Evolutionary conservation across 2,329 filamentous ascomycete genomes (phyloP).

Genomic region (Alternaria triticina): DNA sequence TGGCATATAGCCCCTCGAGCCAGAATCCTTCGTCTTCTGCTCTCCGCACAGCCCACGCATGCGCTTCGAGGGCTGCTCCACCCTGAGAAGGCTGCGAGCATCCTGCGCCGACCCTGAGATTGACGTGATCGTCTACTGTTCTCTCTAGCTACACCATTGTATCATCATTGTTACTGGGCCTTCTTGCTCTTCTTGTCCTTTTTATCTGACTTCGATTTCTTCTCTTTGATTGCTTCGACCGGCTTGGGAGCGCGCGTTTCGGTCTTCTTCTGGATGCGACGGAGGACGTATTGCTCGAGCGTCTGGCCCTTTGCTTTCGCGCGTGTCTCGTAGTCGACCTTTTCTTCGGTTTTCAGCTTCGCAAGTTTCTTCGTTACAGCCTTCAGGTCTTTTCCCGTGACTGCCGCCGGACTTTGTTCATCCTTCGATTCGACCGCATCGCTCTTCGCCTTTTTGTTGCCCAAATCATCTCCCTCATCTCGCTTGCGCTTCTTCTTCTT

Average conservation of each 20-base stretch:
- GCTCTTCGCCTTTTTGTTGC: constrained; percentile 21
- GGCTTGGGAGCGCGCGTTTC: constrained; percentile 18
- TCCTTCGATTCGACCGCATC: not conserved
- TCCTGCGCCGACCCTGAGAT: too few relatives aligned
- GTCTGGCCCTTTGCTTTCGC: constrained; percentile 48
- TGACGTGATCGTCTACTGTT: not conserved
- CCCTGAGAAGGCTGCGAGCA: not conserved
- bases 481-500: constrained; percentile 41
- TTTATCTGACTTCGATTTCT: not conserved
- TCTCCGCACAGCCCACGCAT: not conserved
- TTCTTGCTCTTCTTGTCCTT: constrained; percentile 1
- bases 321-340: constrained; percentile 38
- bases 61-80: not conserved
- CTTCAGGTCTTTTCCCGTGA: constrained; percentile 9
- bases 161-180: not conserved
- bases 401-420: not conserved
- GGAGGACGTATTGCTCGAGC: constrained; percentile 45
- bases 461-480: constrained; percentile 12
- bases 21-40: not conserved
- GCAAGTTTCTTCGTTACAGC: constrained; percentile 33
- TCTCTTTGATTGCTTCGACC: not conserved
- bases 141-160: not conserved
- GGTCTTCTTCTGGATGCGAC: constrained; percentile 44
- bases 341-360: constrained; percentile 37
- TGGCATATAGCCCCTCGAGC: not conserved